Percentiles rank a stretch among this genome's conserved stretches.
phyloP scores from a whole-genome alignment of 2,329 filamentous ascomycete species.

The Albophoma yamanashiensis region DNA sequence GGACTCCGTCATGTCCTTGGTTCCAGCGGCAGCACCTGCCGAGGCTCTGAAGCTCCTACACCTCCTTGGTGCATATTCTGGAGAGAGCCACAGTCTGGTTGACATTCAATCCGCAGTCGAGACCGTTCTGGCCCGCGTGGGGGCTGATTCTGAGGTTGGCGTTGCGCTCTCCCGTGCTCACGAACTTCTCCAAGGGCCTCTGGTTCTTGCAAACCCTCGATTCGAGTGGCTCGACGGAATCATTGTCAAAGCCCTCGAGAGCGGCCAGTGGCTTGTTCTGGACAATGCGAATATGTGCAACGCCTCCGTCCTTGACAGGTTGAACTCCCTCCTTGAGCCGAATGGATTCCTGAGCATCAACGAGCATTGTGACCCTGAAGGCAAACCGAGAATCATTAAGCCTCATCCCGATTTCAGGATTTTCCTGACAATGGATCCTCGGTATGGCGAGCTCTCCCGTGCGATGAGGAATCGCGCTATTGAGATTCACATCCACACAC shows the following conservation, averaged over 20 bases:
- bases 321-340: slow-evolving; percentile 90
- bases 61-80: slow-evolving; percentile 31
- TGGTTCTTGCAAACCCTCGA: slow-evolving; percentile 58
- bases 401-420: slow-evolving; percentile 84
- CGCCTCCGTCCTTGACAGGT: slow-evolving; percentile 81
- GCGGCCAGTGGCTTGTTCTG: slow-evolving; percentile 85
- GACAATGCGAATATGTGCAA: slow-evolving; percentile 98
- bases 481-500: slow-evolving; percentile 65
- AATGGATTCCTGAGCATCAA: slow-evolving; percentile 84
- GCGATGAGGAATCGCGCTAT: slow-evolving; percentile 95
- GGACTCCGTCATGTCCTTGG: slow-evolving; percentile 32
- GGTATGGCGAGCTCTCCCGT: slow-evolving; percentile 84
- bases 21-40: slow-evolving; percentile 35
- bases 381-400: slow-evolving; percentile 65
- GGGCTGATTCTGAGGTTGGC: slow-evolving; percentile 34
- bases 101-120: slow-evolving; percentile 27
- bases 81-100: slow-evolving; percentile 25
- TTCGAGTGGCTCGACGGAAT: slow-evolving; percentile 97
- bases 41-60: slow-evolving; percentile 40
- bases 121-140: slow-evolving; percentile 27
- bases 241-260: slow-evolving; percentile 74
- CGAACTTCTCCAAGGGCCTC: slow-evolving; percentile 38
- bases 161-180: slow-evolving; percentile 36
- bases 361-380: slow-evolving; percentile 77
- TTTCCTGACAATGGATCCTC: slow-evolving; percentile 87